Evolutionary conservation across 441 rosid genomes (phyloP).

Genomic region (Erysimum cheiri): DNA sequence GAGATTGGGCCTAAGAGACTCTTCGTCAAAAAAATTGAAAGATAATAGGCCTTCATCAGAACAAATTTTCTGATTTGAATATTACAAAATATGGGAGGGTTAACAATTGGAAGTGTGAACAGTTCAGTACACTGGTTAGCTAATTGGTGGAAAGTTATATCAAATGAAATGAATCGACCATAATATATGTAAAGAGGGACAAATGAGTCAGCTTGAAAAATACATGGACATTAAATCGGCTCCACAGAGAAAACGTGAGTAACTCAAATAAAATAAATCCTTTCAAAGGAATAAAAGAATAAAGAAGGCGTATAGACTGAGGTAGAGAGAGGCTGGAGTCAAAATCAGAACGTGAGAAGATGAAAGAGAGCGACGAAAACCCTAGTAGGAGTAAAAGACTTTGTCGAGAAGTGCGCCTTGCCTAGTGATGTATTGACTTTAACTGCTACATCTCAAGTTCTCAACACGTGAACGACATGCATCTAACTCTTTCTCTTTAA

Average conservation of each 20-base stretch:
- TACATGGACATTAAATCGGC: constrained; percentile 6
- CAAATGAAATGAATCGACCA: too few relatives aligned
- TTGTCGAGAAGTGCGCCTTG: constrained; percentile 23
- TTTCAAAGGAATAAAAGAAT: not conserved
- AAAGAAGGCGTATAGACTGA: constrained; percentile 7
- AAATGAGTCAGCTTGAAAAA: constrained; percentile 9
- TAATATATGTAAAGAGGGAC: not conserved
- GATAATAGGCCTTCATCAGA: too few relatives aligned
- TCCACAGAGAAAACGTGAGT: constrained; percentile 34
- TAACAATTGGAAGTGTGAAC: too few relatives aligned
- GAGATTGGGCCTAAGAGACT: not conserved
- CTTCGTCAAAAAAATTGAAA: too few relatives aligned
- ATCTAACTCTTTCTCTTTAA: not conserved
- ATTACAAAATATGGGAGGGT: too few relatives aligned
- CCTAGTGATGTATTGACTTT: constrained; percentile 21
- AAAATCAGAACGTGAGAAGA: constrained; percentile 18
- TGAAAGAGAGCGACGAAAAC: constrained; percentile 22
- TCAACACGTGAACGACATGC: constrained; percentile 47
- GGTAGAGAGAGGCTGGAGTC: not conserved
- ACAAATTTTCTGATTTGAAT: too few relatives aligned
- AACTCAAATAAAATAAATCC: not conserved
- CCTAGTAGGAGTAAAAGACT: not conserved
- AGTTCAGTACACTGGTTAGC: too few relatives aligned
- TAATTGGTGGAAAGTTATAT: too few relatives aligned
- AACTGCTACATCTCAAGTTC: constrained; percentile 23